Evolutionary conservation across 768 basidiomycete species (phyloP), one percentile per base, ranked within the genome.

Genomic region (Macrolepiota fuliginosa): DNA sequence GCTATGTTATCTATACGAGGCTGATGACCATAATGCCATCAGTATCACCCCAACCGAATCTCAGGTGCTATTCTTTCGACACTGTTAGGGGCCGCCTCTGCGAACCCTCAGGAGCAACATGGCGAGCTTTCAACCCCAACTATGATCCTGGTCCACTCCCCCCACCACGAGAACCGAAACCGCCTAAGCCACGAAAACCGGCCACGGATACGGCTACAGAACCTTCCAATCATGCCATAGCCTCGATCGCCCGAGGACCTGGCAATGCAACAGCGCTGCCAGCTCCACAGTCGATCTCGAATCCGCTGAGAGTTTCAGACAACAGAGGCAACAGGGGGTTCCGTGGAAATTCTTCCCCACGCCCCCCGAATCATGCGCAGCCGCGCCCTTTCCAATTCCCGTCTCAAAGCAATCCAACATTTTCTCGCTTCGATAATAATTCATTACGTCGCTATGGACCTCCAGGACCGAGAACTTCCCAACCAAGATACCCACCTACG

Each of bases 101-200:
- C 60, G 77, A 85, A 40, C 73, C 77, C 29, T 68, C 76, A 19
- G 79, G 80, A 19, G 65, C 67, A 56, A 68, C 69, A 12, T 92
- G 90, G 90, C 67, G 69, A 27, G 74, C 86, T 2, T 69, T 73
- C 58, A 91, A 91, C 65, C 88, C 90, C 1, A 69, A 78, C 53
- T 91, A 91, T 69, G 88, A 91, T 71, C 86, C 89, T 37, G 90
- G 89, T 1, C 88, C 87, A 7, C 83, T 80, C 0, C 86, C 88
- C 1, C 82, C 82, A 24, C 83, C 82, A 22, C 78, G 61, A 37
- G 51, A 55, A 56, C 66, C 68, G 22, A 64, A 63, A 62, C 66
- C 65, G 57, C 47, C 57, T 35, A 64, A 61, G 53, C 56, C n/a
- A 56, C 40, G 49, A 37, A 46, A 47, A 54, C 4, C 45, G 24